A percentile compares a stretch with the other conserved stretches of the same genome.
Conservation (phyloP, 345 rosid genomes). For the Ricinus communis region DNA sequence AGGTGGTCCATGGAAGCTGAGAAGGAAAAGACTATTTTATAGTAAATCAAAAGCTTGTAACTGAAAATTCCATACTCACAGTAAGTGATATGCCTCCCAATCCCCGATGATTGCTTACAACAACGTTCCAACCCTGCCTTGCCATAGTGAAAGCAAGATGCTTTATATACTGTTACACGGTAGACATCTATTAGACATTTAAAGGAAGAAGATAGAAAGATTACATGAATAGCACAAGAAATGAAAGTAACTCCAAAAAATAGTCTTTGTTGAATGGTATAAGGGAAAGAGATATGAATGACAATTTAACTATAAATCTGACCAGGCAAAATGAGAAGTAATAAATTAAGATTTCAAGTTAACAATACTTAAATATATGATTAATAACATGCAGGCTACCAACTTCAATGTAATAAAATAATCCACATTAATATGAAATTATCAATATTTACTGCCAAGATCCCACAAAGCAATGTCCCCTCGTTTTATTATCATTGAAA, state of each 20-base stretch:
- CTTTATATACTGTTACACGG: constrained; percentile 35
- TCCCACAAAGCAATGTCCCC: neutral
- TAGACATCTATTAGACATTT: neutral
- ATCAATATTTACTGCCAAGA: neutral
- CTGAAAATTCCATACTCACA: constrained; percentile 29
- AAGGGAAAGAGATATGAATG: neutral
- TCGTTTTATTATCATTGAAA: neutral
- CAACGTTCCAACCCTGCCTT: constrained; percentile 38
- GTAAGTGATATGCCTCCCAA: constrained; percentile 41
- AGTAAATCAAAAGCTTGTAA: constrained; percentile 3
- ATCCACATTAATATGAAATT: neutral
- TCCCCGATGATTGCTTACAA: constrained; percentile 46
- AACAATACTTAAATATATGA: neutral
- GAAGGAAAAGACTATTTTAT: neutral
- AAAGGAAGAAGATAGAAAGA: neutral
- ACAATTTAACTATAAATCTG: too few species aligned
- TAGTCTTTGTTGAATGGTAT: neutral
- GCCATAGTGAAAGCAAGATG: constrained; percentile 37
- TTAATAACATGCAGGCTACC: neutral
- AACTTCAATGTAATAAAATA: neutral
- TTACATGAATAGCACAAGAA: too few species aligned
- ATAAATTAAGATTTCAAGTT: neutral
- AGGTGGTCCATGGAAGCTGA: neutral
- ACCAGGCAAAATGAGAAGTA: neutral
- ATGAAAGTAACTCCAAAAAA: too few species aligned